Percentiles rank a stretch among this genome's conserved stretches.
phyloP scores from a whole-genome alignment of 257 asterid species.

The Rauvolfia tetraphylla region DNA sequence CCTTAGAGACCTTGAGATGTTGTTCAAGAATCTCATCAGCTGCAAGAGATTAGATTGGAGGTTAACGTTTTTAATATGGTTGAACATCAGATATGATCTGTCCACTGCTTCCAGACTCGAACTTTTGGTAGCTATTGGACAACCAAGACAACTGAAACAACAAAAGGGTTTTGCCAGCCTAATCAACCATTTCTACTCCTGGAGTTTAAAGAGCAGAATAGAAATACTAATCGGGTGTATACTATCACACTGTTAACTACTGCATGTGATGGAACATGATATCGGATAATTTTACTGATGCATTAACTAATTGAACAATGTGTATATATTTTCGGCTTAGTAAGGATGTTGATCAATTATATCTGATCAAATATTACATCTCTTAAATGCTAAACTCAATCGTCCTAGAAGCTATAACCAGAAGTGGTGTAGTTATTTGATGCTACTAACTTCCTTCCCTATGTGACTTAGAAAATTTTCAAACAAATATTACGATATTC shows the following conservation, averaged over 20 bases:
- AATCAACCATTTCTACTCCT: not conserved
- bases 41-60: slow-evolving; percentile 34
- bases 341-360: not conserved
- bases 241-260: too few species aligned
- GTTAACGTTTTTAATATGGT: slow-evolving; percentile 15
- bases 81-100: not conserved
- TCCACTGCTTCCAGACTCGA: not conserved
- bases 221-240: slow-evolving; percentile 1
- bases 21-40: slow-evolving; percentile 54
- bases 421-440: not conserved
- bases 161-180: not conserved
- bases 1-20: slow-evolving; percentile 47
- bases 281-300: not conserved
- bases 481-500: not conserved
- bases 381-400: not conserved
- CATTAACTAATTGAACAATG: not conserved
- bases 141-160: not conserved
- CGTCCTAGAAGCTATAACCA: not conserved
- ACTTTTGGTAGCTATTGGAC: not conserved
- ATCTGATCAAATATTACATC: not conserved
- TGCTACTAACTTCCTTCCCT: not conserved
- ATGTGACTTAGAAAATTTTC: not conserved
- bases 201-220: not conserved
- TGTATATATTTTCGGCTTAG: not conserved
- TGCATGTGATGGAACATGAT: too few species aligned